These are phyloP conservation scores for Lachancea thermotolerans DNA, from an alignment of 805 yeast genomes.

Conservation along the genomic window DNA sequence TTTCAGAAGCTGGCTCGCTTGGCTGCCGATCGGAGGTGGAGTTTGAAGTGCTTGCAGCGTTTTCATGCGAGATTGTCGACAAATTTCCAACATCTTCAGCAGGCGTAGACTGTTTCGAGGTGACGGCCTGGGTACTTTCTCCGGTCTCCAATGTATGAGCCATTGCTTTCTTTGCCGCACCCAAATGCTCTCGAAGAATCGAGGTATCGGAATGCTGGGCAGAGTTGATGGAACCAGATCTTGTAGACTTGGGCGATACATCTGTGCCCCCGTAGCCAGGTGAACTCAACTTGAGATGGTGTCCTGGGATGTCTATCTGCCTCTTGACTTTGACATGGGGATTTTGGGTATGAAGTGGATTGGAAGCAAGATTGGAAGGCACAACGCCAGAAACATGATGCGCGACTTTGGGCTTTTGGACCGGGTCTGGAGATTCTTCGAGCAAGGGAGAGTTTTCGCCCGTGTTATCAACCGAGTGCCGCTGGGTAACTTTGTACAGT, in stretches of 20 bases:
- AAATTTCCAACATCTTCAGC: neutral
- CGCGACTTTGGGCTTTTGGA: neutral
- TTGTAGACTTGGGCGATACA: neutral
- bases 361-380: slow-evolving; percentile 54
- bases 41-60: neutral
- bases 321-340: slow-evolving; percentile 63
- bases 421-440: neutral
- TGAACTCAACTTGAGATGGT: neutral
- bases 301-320: slow-evolving; percentile 25
- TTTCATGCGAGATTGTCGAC: neutral
- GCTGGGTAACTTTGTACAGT: slow-evolving; percentile 41
- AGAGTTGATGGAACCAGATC: neutral
- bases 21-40: neutral
- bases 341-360: slow-evolving; percentile 61
- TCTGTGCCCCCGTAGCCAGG: slow-evolving; percentile 6
- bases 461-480: slow-evolving; percentile 5
- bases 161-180: slow-evolving; percentile 3
- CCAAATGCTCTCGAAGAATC: slow-evolving; percentile 1
- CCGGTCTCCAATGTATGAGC: slow-evolving; percentile 6
- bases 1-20: slow-evolving; percentile 2
- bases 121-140: slow-evolving; percentile 5
- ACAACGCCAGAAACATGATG: slow-evolving; percentile 8
- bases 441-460: slow-evolving; percentile 7
- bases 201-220: neutral
- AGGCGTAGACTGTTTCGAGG: slow-evolving; percentile 5